Percentiles rank a stretch among this genome's conserved stretches.
Evolutionary conservation across 2,329 filamentous ascomycete species (phyloP).

Genomic region (Exophiala bonariae): DNA sequence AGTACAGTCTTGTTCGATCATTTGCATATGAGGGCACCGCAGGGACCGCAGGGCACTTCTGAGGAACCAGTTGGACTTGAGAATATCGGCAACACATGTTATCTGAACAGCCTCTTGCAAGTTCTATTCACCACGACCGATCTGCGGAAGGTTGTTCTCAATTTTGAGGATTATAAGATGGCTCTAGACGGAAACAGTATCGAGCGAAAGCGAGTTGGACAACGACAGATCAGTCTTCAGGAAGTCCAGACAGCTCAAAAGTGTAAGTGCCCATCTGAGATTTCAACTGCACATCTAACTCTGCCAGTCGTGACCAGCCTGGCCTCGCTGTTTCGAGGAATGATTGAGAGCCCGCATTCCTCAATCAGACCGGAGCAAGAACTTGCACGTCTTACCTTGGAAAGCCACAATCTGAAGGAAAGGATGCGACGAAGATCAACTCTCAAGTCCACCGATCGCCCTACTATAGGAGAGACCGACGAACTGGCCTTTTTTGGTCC

Average conservation of each 20-base stretch:
- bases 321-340: conserved; percentile 66
- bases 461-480: conserved; percentile 25
- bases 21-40: conserved; percentile 19
- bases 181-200: conserved; percentile 65
- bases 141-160: conserved; percentile 75
- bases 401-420: conserved; percentile 58
- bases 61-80: conserved; percentile 79
- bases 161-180: conserved; percentile 71
- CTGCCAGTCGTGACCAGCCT: conserved; percentile 71
- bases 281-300: conserved; percentile 27
- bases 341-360: conserved; percentile 63
- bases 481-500: conserved; percentile 20
- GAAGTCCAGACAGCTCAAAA: conserved; percentile 65
- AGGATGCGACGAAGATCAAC: conserved; percentile 51
- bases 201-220: conserved; percentile 71
- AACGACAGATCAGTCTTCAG: conserved; percentile 61
- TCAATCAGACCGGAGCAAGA: conserved; percentile 72
- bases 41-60: conserved; percentile 33
- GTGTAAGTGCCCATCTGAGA: conserved; percentile 58
- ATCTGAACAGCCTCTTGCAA: conserved; percentile 93
- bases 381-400: conserved; percentile 76
- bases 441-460: conserved; percentile 26
- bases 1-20: conserved; percentile 33
- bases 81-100: conserved; percentile 98
- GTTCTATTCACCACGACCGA: conserved; percentile 89